Percentiles rank a stretch among this genome's conserved stretches.
Conservation (phyloP, 129 eudicot species). For the Glebionis coronaria region DNA sequence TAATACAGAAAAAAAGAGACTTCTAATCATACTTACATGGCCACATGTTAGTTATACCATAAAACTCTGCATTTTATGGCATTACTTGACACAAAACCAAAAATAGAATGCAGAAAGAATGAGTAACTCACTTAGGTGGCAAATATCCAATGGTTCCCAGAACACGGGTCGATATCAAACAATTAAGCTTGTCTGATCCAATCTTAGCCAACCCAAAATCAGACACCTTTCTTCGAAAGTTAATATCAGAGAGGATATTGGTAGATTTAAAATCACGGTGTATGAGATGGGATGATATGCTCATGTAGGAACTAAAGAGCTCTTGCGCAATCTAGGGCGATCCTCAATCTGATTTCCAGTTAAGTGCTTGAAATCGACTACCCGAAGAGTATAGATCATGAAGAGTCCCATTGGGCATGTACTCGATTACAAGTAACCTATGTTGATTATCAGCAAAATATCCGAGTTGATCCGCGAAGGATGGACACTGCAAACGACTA, state of each 20-base stretch:
- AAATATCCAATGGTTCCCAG: conserved; percentile 88
- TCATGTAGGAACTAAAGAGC: conserved; percentile 93
- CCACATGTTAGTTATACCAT: too few relatives aligned
- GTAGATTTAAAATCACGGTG: conserved; percentile 86
- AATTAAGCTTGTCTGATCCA: conserved; percentile 86
- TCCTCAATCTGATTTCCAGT: conserved; percentile 77
- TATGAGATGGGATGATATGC: conserved; percentile 70
- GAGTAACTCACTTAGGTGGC: conserved; percentile 86
- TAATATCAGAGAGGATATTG: conserved; percentile 66
- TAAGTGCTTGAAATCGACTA: too few relatives aligned
- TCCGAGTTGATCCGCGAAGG: conserved; percentile 77
- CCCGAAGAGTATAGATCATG: too few relatives aligned
- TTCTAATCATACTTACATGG: conserved; percentile 59
- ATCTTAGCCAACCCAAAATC: conserved; percentile 91
- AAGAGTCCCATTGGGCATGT: too few relatives aligned
- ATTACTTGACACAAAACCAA: too few relatives aligned
- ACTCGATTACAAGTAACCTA: conserved; percentile 63
- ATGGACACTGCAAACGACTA: conserved; percentile 65
- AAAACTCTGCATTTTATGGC: too few relatives aligned
- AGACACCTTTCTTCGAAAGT: conserved; percentile 66
- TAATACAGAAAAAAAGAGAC: too few relatives aligned
- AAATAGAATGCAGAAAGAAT: not conserved
- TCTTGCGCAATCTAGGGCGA: conserved; percentile 89
- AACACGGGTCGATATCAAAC: conserved; percentile 84
- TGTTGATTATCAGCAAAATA: conserved; percentile 90